Conservation (phyloP, 2,329 filamentous ascomycete species). For the Claviceps cyperi region DNA sequence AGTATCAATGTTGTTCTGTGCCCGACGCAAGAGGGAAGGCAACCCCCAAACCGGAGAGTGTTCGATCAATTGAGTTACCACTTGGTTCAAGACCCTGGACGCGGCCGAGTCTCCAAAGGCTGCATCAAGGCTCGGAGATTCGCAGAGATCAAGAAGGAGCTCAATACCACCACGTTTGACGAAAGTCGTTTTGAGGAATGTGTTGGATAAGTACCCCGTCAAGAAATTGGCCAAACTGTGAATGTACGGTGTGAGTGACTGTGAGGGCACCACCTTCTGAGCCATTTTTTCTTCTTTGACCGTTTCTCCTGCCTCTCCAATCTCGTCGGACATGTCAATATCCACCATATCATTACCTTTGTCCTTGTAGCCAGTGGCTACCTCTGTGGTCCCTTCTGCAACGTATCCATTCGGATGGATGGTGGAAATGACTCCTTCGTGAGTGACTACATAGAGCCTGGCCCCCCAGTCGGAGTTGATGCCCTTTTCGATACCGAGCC, state of each 20-base stretch:
- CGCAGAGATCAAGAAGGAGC: constrained; percentile 68
- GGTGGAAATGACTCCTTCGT: constrained; percentile 36
- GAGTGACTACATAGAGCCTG: constrained; percentile 54
- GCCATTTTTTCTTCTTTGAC: neutral
- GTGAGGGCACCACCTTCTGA: constrained; percentile 12
- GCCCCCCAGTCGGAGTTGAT: constrained; percentile 58
- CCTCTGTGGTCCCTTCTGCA: constrained; percentile 13
- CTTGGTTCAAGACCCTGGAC: constrained; percentile 55
- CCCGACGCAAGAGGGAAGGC: constrained; percentile 64
- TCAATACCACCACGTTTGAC: constrained; percentile 71
- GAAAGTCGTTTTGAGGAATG: constrained; percentile 56
- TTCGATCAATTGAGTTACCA: constrained; percentile 68
- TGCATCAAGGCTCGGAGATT: constrained; percentile 62
- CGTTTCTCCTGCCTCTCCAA: constrained; percentile 9
- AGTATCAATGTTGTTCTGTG: constrained; percentile 52
- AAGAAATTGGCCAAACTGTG: constrained; percentile 67
- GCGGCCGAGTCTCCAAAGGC: constrained; percentile 45
- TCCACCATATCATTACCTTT: constrained; percentile 30
- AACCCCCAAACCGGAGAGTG: constrained; percentile 66
- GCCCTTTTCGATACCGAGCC: constrained; percentile 58
- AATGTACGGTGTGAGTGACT: constrained; percentile 52
- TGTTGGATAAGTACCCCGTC: constrained; percentile 57
- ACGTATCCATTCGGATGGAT: constrained; percentile 37
- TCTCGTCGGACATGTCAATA: constrained; percentile 51
- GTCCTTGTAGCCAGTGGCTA: constrained; percentile 24